Conservation (phyloP, 2,329 filamentous ascomycete species). For the Paramyrothecium sp. region DNA sequence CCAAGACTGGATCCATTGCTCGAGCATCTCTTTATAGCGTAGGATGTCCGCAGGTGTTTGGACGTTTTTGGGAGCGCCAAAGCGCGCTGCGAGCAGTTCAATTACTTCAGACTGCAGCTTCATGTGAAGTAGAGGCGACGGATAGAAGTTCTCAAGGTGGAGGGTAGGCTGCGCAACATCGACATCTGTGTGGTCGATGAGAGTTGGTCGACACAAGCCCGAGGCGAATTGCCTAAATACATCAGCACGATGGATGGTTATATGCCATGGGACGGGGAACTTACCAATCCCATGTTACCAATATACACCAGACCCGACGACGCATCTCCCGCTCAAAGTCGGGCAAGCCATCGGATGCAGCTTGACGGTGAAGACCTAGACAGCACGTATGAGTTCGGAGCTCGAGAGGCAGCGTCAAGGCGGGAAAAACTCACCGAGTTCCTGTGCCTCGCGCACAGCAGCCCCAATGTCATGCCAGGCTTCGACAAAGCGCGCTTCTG, state of each 20-base stretch:
- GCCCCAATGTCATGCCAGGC: conserved; percentile 28
- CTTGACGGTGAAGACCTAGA: conserved; percentile 20
- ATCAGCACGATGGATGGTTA: neutral
- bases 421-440: conserved; percentile 18
- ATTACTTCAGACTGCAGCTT: conserved; percentile 25
- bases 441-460: conserved; percentile 26
- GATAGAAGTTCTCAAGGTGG: conserved; percentile 21
- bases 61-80: conserved; percentile 22
- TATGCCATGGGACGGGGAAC: conserved; percentile 1
- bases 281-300: conserved; percentile 32
- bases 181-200: conserved; percentile 27
- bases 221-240: conserved; percentile 28
- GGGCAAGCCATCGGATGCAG: conserved; percentile 12
- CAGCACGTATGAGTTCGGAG: neutral
- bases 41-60: conserved; percentile 21
- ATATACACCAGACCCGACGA: conserved; percentile 27
- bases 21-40: conserved; percentile 26
- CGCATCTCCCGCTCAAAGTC: conserved; percentile 29
- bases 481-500: conserved; percentile 27
- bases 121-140: conserved; percentile 27
- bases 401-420: neutral
- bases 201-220: conserved; percentile 24
- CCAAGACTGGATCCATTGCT: conserved; percentile 40
- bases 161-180: conserved; percentile 23
- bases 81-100: conserved; percentile 17